Percentiles rank a stretch among this genome's conserved stretches.
These are phyloP conservation scores for Yamadazyma scolyti DNA, from an alignment of 805 yeast species.

Conservation along the genomic window DNA sequence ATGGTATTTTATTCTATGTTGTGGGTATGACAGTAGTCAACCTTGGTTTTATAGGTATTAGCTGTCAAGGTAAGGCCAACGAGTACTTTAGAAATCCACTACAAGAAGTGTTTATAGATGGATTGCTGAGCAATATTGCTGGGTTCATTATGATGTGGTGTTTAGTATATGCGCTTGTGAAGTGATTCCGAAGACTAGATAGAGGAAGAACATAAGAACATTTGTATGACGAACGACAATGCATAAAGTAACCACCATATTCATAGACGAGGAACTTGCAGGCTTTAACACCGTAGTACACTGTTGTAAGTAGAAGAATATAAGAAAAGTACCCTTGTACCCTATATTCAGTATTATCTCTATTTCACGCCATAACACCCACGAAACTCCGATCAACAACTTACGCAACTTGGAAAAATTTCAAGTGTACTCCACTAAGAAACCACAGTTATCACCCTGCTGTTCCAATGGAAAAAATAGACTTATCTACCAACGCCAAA, in stretches of 20 bases:
- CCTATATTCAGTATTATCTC: too few relatives aligned
- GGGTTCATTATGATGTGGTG: slow-evolving; percentile 49
- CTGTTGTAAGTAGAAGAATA: too few relatives aligned
- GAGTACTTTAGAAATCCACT: slow-evolving; percentile 27
- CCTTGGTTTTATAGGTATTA: slow-evolving; percentile 21
- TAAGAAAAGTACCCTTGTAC: too few relatives aligned
- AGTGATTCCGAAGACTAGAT: slow-evolving; percentile 6
- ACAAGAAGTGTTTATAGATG: slow-evolving; percentile 30
- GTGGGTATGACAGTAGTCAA: slow-evolving; percentile 31
- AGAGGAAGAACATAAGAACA: not conserved
- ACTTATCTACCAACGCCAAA: slow-evolving; percentile 65
- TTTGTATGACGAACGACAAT: not conserved
- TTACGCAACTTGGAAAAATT: too few relatives aligned
- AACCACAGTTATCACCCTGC: not conserved
- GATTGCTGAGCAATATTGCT: slow-evolving; percentile 28
- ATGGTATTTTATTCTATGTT: slow-evolving; percentile 34
- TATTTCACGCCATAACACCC: too few relatives aligned
- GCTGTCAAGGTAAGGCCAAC: slow-evolving; percentile 28
- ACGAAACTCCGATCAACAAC: too few relatives aligned
- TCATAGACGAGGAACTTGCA: not conserved
- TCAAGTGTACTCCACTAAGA: too few relatives aligned
- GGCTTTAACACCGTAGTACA: too few relatives aligned
- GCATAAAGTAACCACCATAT: too few relatives aligned
- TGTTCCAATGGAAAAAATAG: slow-evolving; percentile 49
- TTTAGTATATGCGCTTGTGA: slow-evolving; percentile 40